Conservation (phyloP, 2,329 filamentous ascomycete species). For the Colletotrichum sp. region DNA sequence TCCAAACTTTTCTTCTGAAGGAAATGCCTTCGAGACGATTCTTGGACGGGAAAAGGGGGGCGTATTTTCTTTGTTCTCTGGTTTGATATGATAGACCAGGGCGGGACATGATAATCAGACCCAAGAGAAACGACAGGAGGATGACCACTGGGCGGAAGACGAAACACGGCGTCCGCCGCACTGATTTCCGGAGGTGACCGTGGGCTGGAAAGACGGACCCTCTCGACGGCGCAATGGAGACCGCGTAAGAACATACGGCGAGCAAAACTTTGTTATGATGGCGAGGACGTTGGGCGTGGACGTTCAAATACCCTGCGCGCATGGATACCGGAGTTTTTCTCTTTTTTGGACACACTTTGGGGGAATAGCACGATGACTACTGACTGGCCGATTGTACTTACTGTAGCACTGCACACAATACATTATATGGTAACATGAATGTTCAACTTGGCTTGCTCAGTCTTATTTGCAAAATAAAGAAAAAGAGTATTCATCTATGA, state of each 20-base stretch:
- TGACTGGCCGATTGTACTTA: background rate
- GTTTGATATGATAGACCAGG: background rate
- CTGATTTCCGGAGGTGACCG: background rate
- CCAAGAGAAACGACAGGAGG: background rate
- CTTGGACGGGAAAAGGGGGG: background rate
- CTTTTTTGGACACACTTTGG: background rate
- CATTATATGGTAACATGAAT: background rate
- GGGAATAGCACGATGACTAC: background rate
- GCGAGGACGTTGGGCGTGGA: conserved; percentile 5
- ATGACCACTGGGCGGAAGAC: background rate
- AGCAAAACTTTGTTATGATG: background rate
- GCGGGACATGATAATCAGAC: background rate
- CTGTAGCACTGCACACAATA: background rate
- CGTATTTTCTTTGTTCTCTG: background rate
- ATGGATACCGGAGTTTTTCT: conserved; percentile 14
- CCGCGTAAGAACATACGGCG: background rate
- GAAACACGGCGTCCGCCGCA: background rate
- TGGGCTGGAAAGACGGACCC: background rate
- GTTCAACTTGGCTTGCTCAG: background rate
- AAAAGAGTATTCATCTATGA: conserved; percentile 3
- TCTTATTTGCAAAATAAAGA: background rate
- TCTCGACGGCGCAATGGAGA: background rate
- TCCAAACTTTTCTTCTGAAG: conserved; percentile 65
- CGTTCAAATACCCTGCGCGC: conserved; percentile 19
- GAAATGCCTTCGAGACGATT: background rate